Percentiles rank a stretch among this genome's conserved stretches.
Conservation (phyloP, 768 basidiomycete genomes). For the Holtermanniella nyarrowii region DNA sequence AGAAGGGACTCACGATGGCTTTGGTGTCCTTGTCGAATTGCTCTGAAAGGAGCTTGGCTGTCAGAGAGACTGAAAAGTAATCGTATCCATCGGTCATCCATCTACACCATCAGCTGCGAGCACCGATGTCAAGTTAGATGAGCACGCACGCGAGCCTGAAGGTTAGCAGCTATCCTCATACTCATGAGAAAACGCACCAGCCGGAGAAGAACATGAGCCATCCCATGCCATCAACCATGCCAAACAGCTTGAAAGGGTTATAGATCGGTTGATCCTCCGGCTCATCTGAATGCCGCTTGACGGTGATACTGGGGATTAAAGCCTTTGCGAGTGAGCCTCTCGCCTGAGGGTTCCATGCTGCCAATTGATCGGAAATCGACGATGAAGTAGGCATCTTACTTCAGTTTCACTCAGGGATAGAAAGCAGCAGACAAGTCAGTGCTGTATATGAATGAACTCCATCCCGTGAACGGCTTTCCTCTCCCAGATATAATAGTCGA, state of each 20-base stretch:
- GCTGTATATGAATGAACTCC: too few relatives aligned
- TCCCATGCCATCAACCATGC: constrained; percentile 30
- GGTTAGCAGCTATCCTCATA: background rate
- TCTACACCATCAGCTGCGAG: constrained; percentile 52
- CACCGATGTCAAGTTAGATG: constrained; percentile 34
- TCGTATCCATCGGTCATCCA: constrained; percentile 83
- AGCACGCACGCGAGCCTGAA: constrained; percentile 2
- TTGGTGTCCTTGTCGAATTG: constrained; percentile 31
- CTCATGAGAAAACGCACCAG: constrained; percentile 32
- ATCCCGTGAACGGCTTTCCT: too few relatives aligned
- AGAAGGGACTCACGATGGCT: background rate
- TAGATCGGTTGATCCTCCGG: constrained; percentile 17
- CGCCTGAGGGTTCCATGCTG: constrained; percentile 28
- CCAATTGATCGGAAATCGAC: constrained; percentile 19
- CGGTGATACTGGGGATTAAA: constrained; percentile 17
- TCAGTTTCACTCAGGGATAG: too few relatives aligned
- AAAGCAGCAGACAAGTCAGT: too few relatives aligned
- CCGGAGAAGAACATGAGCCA: constrained; percentile 39
- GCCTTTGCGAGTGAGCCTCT: constrained; percentile 20
- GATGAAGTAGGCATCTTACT: constrained; percentile 6
- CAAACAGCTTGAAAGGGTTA: constrained; percentile 32
- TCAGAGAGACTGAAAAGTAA: constrained; percentile 58
- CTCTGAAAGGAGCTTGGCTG: constrained; percentile 31
- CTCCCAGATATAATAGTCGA: too few relatives aligned
- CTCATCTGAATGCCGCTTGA: background rate